These are phyloP conservation scores for Trichosporon sp. DNA, from an alignment of 1,284 basidiomycete species.

Conservation along the genomic window DNA sequence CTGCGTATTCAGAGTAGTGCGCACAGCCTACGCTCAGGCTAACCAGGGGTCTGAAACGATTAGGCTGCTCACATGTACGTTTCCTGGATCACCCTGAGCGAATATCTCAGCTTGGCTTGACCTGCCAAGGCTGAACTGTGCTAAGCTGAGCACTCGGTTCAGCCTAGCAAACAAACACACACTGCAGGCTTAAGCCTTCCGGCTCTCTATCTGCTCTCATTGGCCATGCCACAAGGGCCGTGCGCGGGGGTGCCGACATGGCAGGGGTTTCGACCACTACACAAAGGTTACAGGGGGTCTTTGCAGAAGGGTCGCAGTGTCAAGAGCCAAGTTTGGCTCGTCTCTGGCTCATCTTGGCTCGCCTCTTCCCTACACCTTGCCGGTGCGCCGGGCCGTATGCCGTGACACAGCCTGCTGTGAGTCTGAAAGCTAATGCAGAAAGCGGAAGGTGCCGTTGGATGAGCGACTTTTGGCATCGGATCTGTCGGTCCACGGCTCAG, in stretches of 20 bases:
- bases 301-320: neutral
- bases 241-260: neutral
- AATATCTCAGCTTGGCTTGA: too few relatives aligned
- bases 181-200: neutral
- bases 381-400: neutral
- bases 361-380: neutral
- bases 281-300: neutral
- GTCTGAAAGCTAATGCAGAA: neutral
- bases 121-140: too few relatives aligned
- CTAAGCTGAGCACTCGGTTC: neutral
- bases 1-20: neutral
- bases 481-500: neutral
- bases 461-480: neutral
- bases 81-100: neutral
- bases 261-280: neutral
- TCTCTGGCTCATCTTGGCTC: neutral
- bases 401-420: neutral
- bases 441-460: neutral
- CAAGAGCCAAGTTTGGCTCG: neutral
- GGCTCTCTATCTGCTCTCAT: neutral
- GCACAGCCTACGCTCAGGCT: neutral
- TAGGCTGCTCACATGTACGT: neutral
- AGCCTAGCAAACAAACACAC: neutral
- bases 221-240: neutral
- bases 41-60: neutral